phyloP scores from a whole-genome alignment of 257 asterid species.

The Solanum peruvianum region DNA sequence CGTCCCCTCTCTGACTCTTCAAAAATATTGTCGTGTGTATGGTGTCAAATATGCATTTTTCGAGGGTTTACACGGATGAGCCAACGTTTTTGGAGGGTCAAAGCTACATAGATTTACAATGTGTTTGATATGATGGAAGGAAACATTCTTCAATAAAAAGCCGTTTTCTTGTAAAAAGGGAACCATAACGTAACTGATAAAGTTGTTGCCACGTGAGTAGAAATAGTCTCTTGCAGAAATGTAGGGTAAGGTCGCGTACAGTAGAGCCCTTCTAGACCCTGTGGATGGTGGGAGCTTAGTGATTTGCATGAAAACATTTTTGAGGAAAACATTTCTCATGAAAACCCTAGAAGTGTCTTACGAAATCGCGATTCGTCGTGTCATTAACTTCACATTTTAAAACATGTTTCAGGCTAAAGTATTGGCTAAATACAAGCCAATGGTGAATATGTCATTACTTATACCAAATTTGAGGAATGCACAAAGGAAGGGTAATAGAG shows the following conservation, averaged over 20 bases:
- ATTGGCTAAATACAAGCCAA: slow-evolving; percentile 64
- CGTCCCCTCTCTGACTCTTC: background rate
- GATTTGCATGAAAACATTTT: background rate
- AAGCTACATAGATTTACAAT: background rate
- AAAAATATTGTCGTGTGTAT: background rate
- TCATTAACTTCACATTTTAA: background rate
- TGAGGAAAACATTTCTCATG: background rate
- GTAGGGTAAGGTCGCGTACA: too few relatives aligned
- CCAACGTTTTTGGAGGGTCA: fast-evolving
- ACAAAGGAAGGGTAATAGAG: slow-evolving; percentile 20
- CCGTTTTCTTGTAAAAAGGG: background rate
- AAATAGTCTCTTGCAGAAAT: background rate
- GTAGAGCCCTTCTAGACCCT: fast-evolving
- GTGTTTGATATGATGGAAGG: background rate
- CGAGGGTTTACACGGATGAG: background rate
- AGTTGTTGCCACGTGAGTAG: background rate
- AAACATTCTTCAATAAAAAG: background rate
- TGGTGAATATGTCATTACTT: slow-evolving; percentile 36
- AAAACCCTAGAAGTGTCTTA: background rate
- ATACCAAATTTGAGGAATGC: slow-evolving; percentile 28
- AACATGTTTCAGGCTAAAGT: slow-evolving; percentile 47
- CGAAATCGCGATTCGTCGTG: background rate
- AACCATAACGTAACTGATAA: background rate
- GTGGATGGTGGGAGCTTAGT: background rate
- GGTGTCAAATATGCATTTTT: background rate